Evolutionary conservation across 2,329 filamentous ascomycete species (phyloP).

Genomic region (Colletotrichum sojae): DNA sequence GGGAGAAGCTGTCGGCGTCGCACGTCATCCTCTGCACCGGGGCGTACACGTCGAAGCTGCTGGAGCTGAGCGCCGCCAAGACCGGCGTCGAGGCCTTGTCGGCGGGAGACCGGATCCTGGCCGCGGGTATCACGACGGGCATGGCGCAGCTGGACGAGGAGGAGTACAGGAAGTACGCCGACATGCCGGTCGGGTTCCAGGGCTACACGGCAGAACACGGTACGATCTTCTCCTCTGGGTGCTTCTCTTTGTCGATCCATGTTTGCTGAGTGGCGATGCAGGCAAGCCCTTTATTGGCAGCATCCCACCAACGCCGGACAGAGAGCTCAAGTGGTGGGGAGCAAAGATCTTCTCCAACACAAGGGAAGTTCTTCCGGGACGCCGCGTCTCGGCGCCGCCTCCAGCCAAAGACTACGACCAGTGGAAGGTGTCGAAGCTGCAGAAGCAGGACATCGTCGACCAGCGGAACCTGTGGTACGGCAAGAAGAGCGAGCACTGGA

Average conservation of each 20-base stretch:
- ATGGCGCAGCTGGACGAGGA: slow-evolving; percentile 67
- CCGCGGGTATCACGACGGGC: slow-evolving; percentile 72
- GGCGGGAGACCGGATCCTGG: slow-evolving; percentile 68
- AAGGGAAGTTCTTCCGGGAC: slow-evolving; percentile 65
- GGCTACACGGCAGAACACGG: slow-evolving; percentile 54
- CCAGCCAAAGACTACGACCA: slow-evolving; percentile 70
- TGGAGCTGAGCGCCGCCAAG: slow-evolving; percentile 64
- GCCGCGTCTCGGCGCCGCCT: slow-evolving; percentile 70
- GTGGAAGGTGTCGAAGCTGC: slow-evolving; percentile 69
- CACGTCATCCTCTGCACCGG: slow-evolving; percentile 69
- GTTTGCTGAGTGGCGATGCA: slow-evolving; percentile 47
- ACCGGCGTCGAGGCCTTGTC: slow-evolving; percentile 64
- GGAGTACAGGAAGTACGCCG: slow-evolving; percentile 59
- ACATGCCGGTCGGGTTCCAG: slow-evolving; percentile 65
- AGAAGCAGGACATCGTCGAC: slow-evolving; percentile 72
- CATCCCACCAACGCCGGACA: slow-evolving; percentile 66
- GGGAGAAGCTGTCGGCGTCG: slow-evolving; percentile 61
- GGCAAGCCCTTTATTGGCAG: slow-evolving; percentile 69
- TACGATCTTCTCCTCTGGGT: slow-evolving; percentile 35
- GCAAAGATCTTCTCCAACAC: slow-evolving; percentile 72
- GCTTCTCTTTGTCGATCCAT: slow-evolving; percentile 46
- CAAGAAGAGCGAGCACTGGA: slow-evolving; percentile 67
- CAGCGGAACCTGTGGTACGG: slow-evolving; percentile 73
- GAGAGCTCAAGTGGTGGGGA: slow-evolving; percentile 73
- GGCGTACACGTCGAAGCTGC: slow-evolving; percentile 70